phyloP scores from a whole-genome alignment of 2,329 filamentous ascomycete species.

The Fusarium ambrosium region DNA sequence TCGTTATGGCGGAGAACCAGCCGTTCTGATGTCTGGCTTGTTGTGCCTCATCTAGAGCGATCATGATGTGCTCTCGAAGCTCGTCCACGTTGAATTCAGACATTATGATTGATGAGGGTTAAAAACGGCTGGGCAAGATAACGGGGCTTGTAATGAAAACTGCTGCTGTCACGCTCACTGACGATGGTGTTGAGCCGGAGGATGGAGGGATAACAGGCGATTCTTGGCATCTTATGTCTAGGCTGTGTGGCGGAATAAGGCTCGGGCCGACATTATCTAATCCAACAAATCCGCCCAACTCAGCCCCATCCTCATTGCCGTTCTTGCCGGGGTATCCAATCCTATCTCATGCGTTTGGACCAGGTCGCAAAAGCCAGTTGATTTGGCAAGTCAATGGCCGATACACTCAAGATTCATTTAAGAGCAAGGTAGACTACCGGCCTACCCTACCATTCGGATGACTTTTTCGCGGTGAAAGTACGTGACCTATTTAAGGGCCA shows the following conservation, averaged over 20 bases:
- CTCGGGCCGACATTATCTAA: background rate
- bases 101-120: background rate
- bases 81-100: constrained; percentile 5
- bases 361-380: background rate
- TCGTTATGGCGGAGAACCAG: constrained; percentile 2
- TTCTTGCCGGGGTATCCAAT: constrained; percentile 8
- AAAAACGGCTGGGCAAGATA: background rate
- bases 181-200: background rate
- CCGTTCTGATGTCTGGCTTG: background rate
- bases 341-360: background rate
- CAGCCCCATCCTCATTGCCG: constrained; percentile 2
- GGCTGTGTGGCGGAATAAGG: background rate
- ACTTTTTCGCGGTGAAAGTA: background rate
- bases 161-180: background rate
- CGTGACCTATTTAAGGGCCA: background rate
- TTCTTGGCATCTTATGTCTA: background rate
- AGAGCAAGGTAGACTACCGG: background rate
- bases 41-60: background rate
- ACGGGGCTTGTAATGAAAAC: background rate
- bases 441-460: background rate
- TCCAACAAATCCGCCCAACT: background rate
- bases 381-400: background rate
- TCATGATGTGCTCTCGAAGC: constrained; percentile 8
- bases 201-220: background rate
- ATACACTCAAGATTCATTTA: background rate